Conservation (phyloP, 805 yeast genomes). For the Starmerella bombicola region DNA sequence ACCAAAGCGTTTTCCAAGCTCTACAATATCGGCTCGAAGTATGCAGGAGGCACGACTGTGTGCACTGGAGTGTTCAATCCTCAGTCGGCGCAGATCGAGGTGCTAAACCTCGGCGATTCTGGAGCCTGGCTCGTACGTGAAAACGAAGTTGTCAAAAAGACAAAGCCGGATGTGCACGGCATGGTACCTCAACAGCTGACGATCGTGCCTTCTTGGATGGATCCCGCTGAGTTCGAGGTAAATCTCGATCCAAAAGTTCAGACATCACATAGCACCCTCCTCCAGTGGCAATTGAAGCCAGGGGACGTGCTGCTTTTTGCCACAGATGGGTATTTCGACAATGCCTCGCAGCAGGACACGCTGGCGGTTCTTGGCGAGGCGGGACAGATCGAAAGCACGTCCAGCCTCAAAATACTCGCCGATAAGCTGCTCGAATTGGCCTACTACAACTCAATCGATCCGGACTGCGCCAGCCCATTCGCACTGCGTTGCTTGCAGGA, state of each 20-base stretch:
- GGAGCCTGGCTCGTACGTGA: slow-evolving; percentile 81
- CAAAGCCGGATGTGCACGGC: slow-evolving; percentile 19
- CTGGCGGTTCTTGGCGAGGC: neutral
- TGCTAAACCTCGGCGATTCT: slow-evolving; percentile 86
- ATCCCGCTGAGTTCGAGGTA: slow-evolving; percentile 32
- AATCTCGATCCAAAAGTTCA: slow-evolving; percentile 43
- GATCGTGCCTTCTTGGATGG: slow-evolving; percentile 52
- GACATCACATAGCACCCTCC: slow-evolving; percentile 21
- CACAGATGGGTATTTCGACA: slow-evolving; percentile 90
- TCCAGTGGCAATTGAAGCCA: slow-evolving; percentile 49
- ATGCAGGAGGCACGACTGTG: slow-evolving; percentile 90
- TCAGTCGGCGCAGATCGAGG: slow-evolving; percentile 39
- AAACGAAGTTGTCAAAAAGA: slow-evolving; percentile 36
- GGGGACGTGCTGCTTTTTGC: slow-evolving; percentile 75
- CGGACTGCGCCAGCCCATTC: slow-evolving; percentile 69
- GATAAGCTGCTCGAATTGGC: slow-evolving; percentile 52
- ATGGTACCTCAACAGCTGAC: slow-evolving; percentile 80
- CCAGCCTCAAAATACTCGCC: slow-evolving; percentile 36
- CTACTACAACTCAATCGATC: slow-evolving; percentile 55
- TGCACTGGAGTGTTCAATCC: slow-evolving; percentile 59
- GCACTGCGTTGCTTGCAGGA: slow-evolving; percentile 52
- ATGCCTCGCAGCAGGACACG: slow-evolving; percentile 42
- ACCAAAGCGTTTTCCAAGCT: slow-evolving; percentile 45
- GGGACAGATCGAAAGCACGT: neutral
- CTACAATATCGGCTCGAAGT: slow-evolving; percentile 43